Evolutionary conservation across 345 rosid genomes (phyloP), one percentile per base, ranked within the genome.

Genomic region (Eucalyptus sp.): DNA sequence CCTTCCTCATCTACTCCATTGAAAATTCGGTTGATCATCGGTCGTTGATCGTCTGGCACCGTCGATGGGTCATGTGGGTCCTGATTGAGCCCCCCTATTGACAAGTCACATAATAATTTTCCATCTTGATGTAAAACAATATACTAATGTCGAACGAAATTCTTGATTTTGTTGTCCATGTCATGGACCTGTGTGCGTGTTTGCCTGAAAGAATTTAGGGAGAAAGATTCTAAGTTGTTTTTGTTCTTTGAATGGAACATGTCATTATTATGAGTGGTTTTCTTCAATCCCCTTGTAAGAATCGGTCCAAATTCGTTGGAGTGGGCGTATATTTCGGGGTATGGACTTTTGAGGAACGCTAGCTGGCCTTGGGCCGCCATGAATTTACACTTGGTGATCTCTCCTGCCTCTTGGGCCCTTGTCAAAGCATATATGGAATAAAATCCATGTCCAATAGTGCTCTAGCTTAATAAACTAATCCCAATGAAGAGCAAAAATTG

Each of bases 1-100:
- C 66, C 66, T 60, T 11, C 31, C 66, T 60, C 66, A 27, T 60
- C 66, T 60, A 12, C 66, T 60, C 66, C 15, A 2, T 5, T 1
- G 0, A 60, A 60, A 60, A 60, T 60, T 60, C 0, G 0, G 4
- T 17, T 0, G 9, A 17, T 17, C 56, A 17, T 51, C 9, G 2
- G 1, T 51, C 3, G 54, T 51, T 17, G 54, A 51, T 51, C 22
- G 8, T 17, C 54, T 17, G 8, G 8, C 20, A 51, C 54, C 54
- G 6, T 16, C 20, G 4, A 16, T 16, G 0, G 54, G 54, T 51
- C 66, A 60, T 27, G 66, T 11, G 3, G n/a, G 15, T 11, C 29
- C 15, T 16, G 4, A 25, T 60, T 12, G 6, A 60, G n/a, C 0
- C 15, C 15, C 15, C 15, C 66, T 25, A 60, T 60, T 12, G 66